Conservation (phyloP, 2,329 filamentous ascomycete species). For the Leptographium lundbergii region DNA sequence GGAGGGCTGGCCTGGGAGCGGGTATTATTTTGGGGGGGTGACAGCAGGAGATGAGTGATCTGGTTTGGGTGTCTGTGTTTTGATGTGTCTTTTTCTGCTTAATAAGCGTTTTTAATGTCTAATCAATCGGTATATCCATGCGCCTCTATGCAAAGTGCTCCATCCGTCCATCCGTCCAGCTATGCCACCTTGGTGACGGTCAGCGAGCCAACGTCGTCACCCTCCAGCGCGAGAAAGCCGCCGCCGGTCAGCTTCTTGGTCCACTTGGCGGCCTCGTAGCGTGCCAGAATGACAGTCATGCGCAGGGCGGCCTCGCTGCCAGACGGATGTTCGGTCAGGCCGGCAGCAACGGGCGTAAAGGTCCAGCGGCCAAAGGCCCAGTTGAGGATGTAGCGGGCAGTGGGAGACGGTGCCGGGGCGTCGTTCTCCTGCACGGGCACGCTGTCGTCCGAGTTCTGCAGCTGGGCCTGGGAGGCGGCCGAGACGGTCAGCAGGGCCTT, state of each 20-base stretch:
- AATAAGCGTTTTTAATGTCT: no score
- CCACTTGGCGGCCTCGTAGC: constrained; percentile 65
- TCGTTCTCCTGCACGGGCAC: constrained; percentile 12
- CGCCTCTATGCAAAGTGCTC: no score
- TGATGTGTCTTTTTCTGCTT: no score
- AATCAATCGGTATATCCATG: no score
- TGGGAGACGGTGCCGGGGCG: background rate
- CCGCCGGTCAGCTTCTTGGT: constrained; percentile 56
- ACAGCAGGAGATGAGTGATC: background rate
- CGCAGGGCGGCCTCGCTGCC: constrained; percentile 42
- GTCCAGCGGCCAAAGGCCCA: constrained; percentile 98
- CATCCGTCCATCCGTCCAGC: no score
- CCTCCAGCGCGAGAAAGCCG: constrained; percentile 38
- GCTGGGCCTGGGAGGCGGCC: constrained; percentile 24
- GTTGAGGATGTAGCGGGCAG: constrained; percentile 71
- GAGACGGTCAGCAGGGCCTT: constrained; percentile 53
- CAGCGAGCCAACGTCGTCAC: constrained; percentile 30
- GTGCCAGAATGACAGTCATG: constrained; percentile 64
- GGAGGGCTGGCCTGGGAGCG: constrained; percentile 6
- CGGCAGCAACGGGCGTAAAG: constrained; percentile 49
- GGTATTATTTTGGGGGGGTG: constrained; percentile 7
- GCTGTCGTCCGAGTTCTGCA: constrained; percentile 32
- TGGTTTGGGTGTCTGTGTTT: no score
- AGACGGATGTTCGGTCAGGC: constrained; percentile 37
- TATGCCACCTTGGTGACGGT: constrained; percentile 37